A percentile compares a stretch with the other conserved stretches of the same genome.
Evolutionary conservation across 176 grass and related monocot genomes (phyloP).

Genomic region (Calamus simplicifolius): DNA sequence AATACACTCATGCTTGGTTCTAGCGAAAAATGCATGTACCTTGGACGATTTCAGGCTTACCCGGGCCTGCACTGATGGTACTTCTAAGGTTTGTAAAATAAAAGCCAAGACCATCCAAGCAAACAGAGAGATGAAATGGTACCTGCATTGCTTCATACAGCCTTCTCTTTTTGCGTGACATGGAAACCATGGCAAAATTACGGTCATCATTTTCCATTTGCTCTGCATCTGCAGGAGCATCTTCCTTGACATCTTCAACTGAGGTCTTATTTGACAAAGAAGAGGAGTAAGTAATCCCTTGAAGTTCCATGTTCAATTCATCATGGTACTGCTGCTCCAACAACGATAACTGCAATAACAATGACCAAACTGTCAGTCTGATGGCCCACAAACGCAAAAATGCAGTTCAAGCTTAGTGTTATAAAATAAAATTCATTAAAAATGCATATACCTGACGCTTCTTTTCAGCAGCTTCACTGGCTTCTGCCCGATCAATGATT

Average conservation of each 20-base stretch:
- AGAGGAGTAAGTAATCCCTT: constrained; percentile 47
- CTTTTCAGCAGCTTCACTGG: constrained; percentile 66
- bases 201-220: constrained; percentile 33
- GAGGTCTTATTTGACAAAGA: constrained; percentile 41
- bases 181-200: constrained; percentile 30
- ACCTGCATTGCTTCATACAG: constrained; percentile 80
- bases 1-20: neutral
- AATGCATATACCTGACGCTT: constrained; percentile 41
- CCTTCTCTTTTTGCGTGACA: constrained; percentile 57
- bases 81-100: neutral
- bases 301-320: constrained; percentile 77
- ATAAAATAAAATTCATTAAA: neutral
- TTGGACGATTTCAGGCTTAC: neutral
- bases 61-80: neutral
- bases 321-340: constrained; percentile 87
- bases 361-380: neutral
- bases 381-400: neutral
- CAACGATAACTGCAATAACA: constrained; percentile 43
- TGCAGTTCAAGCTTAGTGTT: neutral
- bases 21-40: neutral
- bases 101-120: neutral
- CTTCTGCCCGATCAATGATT: constrained; percentile 50
- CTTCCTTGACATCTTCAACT: constrained; percentile 26
- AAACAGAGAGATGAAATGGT: neutral
- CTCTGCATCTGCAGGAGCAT: constrained; percentile 12